Percentiles rank a stretch among this genome's conserved stretches.
Conservation (phyloP, 192 early-diverging fungal species). For the Entomortierella lignicola region DNA sequence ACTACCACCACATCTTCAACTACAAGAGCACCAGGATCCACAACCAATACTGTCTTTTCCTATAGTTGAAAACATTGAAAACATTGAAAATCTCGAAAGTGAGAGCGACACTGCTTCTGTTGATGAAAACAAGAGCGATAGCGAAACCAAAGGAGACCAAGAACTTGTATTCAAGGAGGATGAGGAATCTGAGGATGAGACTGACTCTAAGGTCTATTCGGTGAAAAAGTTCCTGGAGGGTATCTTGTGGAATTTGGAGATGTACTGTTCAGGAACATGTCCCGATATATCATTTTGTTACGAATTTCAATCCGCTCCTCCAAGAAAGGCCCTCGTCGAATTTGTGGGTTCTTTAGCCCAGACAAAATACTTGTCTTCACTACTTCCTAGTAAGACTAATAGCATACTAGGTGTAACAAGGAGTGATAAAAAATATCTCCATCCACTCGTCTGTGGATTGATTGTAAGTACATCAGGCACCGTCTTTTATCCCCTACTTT, state of each 20-base stretch:
- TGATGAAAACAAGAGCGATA: conserved; percentile 6
- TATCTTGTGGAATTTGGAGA: conserved; percentile 50
- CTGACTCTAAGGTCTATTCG: conserved; percentile 8
- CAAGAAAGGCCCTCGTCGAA: conserved; percentile 23
- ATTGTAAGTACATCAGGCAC: conserved; percentile 31
- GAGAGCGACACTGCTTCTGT: conserved; percentile 20
- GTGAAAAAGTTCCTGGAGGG: conserved; percentile 39
- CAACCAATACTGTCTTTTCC: neutral
- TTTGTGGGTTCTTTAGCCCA: conserved; percentile 10
- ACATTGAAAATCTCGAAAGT: neutral
- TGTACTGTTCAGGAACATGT: conserved; percentile 52
- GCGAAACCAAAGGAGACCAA: neutral
- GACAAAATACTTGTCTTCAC: neutral
- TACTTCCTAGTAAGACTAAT: conserved; percentile 16
- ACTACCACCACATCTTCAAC: neutral
- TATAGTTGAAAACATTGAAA: neutral
- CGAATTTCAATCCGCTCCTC: conserved; percentile 17
- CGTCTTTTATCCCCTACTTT: neutral
- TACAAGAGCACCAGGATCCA: neutral
- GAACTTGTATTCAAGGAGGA: neutral
- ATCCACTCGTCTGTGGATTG: conserved; percentile 48
- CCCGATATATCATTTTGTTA: conserved; percentile 44
- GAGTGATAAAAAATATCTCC: conserved; percentile 19
- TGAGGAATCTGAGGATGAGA: conserved; percentile 1
- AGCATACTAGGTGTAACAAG: neutral